A percentile compares a stretch with the other conserved stretches of the same genome.
phyloP scores from a whole-genome alignment of 2,329 filamentous ascomycete genomes.

The Talaromyces amestolkiae region DNA sequence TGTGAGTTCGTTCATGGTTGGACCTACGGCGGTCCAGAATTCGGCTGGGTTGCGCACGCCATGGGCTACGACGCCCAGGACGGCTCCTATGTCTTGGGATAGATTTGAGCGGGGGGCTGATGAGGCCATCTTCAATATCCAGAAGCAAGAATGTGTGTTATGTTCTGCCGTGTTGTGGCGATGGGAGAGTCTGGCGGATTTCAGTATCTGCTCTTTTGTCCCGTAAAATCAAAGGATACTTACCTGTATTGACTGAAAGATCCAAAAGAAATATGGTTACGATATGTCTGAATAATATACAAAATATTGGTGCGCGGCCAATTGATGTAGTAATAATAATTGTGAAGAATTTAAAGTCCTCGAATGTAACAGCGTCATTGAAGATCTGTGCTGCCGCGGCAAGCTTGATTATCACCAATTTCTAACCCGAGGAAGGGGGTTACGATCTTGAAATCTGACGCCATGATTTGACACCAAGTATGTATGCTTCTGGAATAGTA shows the following conservation, averaged over 20 bases:
- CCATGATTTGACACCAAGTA: not conserved
- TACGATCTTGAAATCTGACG: not conserved
- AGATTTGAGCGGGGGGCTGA: constrained; percentile 13
- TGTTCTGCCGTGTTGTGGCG: not conserved
- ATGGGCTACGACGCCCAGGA: constrained; percentile 24
- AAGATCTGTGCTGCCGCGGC: not conserved
- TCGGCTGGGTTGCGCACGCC: constrained; percentile 32
- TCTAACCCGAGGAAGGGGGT: not conserved
- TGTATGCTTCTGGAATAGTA: not conserved
- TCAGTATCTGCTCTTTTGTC: not conserved
- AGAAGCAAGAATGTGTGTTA: not conserved
- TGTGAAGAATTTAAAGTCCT: not conserved
- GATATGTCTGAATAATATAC: not conserved
- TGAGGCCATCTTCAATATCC: not conserved
- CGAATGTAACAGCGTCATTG: not conserved
- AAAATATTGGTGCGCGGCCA: not conserved
- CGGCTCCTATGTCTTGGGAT: constrained; percentile 12
- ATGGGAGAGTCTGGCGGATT: not conserved
- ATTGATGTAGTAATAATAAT: not conserved
- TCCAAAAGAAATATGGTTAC: not conserved
- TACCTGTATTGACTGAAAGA: not conserved
- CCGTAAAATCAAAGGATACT: not conserved
- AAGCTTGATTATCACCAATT: not conserved
- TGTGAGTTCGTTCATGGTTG: constrained; percentile 36
- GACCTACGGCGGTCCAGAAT: constrained; percentile 31